A percentile compares a stretch with the other conserved stretches of the same genome.
Conservation (phyloP, 2,329 filamentous ascomycete species). For the Plenodomus tracheiphilus region DNA sequence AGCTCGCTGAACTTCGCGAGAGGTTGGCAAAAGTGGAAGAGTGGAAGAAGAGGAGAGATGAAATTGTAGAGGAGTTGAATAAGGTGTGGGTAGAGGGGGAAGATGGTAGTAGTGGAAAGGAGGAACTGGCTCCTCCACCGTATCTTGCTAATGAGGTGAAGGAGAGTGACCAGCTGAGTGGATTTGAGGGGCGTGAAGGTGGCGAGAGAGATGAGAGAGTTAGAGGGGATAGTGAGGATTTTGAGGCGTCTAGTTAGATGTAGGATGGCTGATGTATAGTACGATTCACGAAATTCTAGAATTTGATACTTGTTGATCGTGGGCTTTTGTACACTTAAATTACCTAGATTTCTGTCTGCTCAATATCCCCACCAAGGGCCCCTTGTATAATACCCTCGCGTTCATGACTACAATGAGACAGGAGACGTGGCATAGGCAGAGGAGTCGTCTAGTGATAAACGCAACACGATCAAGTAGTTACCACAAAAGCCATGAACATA, state of each 20-base stretch:
- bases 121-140: slow-evolving; percentile 43
- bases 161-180: not conserved
- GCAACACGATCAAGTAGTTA: no score
- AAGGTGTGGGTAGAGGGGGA: slow-evolving; percentile 59
- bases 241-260: not conserved
- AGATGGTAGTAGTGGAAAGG: slow-evolving; percentile 27
- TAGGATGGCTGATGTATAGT: no score
- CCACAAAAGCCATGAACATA: no score
- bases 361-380: no score
- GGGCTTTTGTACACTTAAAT: no score
- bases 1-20: slow-evolving; percentile 81
- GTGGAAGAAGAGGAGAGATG: slow-evolving; percentile 76
- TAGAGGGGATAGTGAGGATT: not conserved
- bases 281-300: no score
- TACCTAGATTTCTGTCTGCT: no score
- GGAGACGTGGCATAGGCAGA: no score
- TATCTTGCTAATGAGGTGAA: slow-evolving; percentile 25
- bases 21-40: slow-evolving; percentile 78
- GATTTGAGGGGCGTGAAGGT: not conserved
- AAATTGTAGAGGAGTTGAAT: slow-evolving; percentile 81
- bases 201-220: not conserved
- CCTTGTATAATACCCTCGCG: no score
- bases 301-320: no score
- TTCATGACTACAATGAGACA: no score
- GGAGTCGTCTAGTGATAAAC: no score